Evolutionary conservation across 2,329 filamentous ascomycete genomes (phyloP), one percentile per base, ranked within the genome.

Genomic region (Myrmaecium sp.): DNA sequence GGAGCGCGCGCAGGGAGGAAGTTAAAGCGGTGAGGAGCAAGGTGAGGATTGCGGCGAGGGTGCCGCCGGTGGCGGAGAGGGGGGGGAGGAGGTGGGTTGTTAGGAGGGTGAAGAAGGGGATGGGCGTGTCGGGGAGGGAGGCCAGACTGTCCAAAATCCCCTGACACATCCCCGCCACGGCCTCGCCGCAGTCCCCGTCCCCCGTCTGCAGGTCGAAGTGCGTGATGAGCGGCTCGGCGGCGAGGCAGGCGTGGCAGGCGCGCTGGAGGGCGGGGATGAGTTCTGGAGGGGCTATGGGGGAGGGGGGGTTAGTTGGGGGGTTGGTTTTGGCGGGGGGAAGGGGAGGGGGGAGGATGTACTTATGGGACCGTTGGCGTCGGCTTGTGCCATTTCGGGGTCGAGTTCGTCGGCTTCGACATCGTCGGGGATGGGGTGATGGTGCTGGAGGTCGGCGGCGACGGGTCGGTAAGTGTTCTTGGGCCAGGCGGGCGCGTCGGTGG

Each of bases 21-120:
- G 55, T 55, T 35, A 93, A 72, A 0, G 82, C 73, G 41, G 91
- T 91, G 30, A 92, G 66, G 59, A 92, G 89, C 49, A 94, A 93
- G 42, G 78, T 75, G 39, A 78, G 75, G 32, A 81, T 65, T 14
- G 75, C 76, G 17, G 76, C 75, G 0, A 71, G 74, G 2, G 74
- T 80, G 29, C 75, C 76, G 43, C 78, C 75, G 64, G 80, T 79
- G 30, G 59, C 66, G 28, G 80, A 75, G 14, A 79, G 67, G 3
- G 70, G 60, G 13, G 60, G 60, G 30, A 65, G 64, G 31, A 77
- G 66, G 30, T 56, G 58, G 17, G 28, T 21, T 5, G 25, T 15
- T 39, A 64, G 59, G 13, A 79, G 52, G 26, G 70, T 66, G 9
- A 63, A 46, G n/a, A 74, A 62, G 2, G 66, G 46, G 38, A 30